phyloP scores from a whole-genome alignment of 1,284 basidiomycete genomes.

The Polyporus tsugae region DNA sequence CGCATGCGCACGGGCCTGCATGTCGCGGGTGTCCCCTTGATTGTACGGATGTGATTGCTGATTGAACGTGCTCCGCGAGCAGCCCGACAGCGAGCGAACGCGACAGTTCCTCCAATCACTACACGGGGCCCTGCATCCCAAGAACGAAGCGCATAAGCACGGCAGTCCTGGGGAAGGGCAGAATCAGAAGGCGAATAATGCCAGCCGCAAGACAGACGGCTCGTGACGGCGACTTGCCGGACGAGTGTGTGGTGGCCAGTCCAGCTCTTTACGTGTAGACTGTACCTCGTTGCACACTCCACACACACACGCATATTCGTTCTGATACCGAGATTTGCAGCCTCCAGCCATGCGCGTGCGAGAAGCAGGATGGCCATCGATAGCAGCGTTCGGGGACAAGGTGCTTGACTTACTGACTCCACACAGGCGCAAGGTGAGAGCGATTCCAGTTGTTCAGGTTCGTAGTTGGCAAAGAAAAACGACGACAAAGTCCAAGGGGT shows the following conservation, averaged over 20 bases:
- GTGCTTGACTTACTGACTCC: neutral
- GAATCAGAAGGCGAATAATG: conserved; percentile 25
- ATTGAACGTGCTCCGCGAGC: conserved; percentile 23
- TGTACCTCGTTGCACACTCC: conserved; percentile 25
- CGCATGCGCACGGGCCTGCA: neutral
- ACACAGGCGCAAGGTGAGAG: neutral
- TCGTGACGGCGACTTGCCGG: conserved; percentile 31
- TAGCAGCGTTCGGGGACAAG: neutral
- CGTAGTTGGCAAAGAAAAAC: neutral
- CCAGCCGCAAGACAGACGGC: conserved; percentile 26
- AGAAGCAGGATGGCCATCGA: neutral
- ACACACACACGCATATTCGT: conserved; percentile 21
- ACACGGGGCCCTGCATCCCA: conserved; percentile 58
- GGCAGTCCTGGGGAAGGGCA: conserved; percentile 22
- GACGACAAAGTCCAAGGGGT: conserved; percentile 21
- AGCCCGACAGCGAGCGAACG: conserved; percentile 83
- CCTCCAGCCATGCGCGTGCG: neutral
- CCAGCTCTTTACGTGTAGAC: conserved; percentile 23
- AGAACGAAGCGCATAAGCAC: conserved; percentile 57
- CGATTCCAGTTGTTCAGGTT: neutral
- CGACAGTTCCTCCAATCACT: conserved; percentile 80
- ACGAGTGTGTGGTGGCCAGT: conserved; percentile 24
- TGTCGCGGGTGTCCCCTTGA: neutral
- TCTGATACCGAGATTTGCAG: neutral
- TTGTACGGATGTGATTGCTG: conserved; percentile 29